Evolutionary conservation across 2,329 filamentous ascomycete species (phyloP).

Genomic region (Blastomyces parvus): DNA sequence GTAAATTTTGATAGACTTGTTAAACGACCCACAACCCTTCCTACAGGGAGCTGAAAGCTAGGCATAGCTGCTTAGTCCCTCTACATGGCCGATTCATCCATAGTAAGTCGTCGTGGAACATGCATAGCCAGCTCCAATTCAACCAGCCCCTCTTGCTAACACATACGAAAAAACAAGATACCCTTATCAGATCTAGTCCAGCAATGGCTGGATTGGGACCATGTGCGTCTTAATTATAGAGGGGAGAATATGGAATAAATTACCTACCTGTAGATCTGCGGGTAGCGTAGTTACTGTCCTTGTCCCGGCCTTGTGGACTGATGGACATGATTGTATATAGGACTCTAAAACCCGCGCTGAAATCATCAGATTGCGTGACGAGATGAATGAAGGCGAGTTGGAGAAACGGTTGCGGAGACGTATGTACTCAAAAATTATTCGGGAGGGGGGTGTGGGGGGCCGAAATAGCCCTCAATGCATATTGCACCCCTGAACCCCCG

Average conservation of each 20-base stretch:
- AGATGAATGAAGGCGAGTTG: slow-evolving; percentile 40
- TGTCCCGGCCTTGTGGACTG: background rate
- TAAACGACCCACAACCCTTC: no score
- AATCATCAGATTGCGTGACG: slow-evolving; percentile 43
- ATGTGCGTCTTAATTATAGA: slow-evolving; percentile 23
- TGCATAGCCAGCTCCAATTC: background rate
- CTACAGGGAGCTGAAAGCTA: no score
- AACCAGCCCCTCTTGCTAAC: background rate
- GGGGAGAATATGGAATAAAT: background rate
- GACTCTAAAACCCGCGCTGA: slow-evolving; percentile 46
- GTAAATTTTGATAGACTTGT: no score
- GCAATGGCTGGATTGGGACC: slow-evolving; percentile 51
- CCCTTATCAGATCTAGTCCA: slow-evolving; percentile 36
- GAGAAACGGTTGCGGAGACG: slow-evolving; percentile 45
- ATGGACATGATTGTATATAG: slow-evolving; percentile 16
- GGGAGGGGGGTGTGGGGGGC: no score
- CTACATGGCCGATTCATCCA: background rate
- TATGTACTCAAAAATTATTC: slow-evolving; percentile 18
- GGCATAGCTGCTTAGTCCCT: background rate
- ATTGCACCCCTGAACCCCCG: slow-evolving; percentile 2
- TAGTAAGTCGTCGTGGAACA: background rate
- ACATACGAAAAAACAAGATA: slow-evolving; percentile 20
- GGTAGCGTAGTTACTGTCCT: no score
- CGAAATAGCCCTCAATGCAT: no score
- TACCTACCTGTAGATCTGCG: background rate